A percentile compares a stretch with the other conserved stretches of the same genome.
Conservation (phyloP, 2,329 filamentous ascomycete species). For the Trichophyton benhamiae region DNA sequence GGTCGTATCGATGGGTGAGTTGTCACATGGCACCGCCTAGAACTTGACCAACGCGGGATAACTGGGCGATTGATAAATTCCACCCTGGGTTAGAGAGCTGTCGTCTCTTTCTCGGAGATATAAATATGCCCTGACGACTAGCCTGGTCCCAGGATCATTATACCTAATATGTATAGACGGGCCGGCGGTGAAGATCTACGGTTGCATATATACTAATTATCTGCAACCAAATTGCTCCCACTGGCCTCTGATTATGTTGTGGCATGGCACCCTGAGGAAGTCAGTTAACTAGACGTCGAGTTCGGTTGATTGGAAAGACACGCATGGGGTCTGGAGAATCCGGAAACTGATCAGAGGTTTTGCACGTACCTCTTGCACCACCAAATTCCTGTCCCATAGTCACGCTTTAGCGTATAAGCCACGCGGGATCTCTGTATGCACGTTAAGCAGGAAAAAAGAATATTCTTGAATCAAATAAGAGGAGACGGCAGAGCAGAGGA, state of each 20-base stretch:
- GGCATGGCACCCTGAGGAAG: not conserved
- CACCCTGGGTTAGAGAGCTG: not conserved
- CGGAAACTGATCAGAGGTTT: not conserved
- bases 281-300: not conserved
- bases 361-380: slow-evolving; percentile 1
- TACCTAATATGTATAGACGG: not conserved
- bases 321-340: not conserved
- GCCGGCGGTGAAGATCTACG: not conserved
- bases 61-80: not conserved
- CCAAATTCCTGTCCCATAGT: not conserved
- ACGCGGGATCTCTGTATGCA: not conserved
- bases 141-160: not conserved
- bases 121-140: not conserved
- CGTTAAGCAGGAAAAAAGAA: not conserved
- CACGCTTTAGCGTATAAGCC: slow-evolving; percentile 3
- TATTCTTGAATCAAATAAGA: too few relatives aligned
- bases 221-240: not conserved
- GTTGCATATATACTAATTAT: not conserved
- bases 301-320: not conserved
- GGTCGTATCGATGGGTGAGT: slow-evolving; percentile 3
- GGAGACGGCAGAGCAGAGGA: not conserved
- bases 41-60: not conserved
- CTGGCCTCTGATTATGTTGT: not conserved
- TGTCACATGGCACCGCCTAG: slow-evolving; percentile 1
- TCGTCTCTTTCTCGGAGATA: not conserved